phyloP scores from a whole-genome alignment of 768 basidiomycete genomes.

The Suillus paluster region DNA sequence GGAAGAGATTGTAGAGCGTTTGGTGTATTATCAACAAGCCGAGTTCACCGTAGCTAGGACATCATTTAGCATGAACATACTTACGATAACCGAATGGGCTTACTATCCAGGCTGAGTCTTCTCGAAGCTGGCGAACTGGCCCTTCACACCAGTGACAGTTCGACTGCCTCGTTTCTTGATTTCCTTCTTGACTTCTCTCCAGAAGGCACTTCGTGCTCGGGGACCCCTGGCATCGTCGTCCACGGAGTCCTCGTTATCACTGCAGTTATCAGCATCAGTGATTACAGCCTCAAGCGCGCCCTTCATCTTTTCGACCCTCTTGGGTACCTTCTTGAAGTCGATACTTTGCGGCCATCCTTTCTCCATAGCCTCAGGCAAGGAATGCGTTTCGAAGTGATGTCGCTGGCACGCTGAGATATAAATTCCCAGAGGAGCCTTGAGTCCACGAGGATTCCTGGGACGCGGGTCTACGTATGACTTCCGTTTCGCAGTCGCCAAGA shows the following conservation, averaged over 20 bases:
- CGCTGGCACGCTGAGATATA: slow-evolving; percentile 77
- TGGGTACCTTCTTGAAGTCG: slow-evolving; percentile 59
- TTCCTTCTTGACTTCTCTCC: slow-evolving; percentile 66
- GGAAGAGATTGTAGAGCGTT: slow-evolving; percentile 76
- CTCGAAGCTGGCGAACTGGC: slow-evolving; percentile 80
- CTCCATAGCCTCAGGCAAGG: slow-evolving; percentile 69
- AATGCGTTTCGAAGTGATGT: slow-evolving; percentile 75
- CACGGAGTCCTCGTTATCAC: slow-evolving; percentile 22
- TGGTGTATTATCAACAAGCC: slow-evolving; percentile 83
- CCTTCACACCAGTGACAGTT: slow-evolving; percentile 67
- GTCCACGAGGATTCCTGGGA: slow-evolving; percentile 68
- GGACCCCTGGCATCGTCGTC: slow-evolving; percentile 21
- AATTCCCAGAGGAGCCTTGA: slow-evolving; percentile 51
- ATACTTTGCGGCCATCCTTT: slow-evolving; percentile 81
- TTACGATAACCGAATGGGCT: slow-evolving; percentile 36
- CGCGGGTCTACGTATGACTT: slow-evolving; percentile 68
- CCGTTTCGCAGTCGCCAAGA: slow-evolving; percentile 54
- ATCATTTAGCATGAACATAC: background rate
- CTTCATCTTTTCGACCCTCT: slow-evolving; percentile 58
- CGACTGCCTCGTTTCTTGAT: slow-evolving; percentile 68
- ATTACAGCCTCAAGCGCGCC: slow-evolving; percentile 54
- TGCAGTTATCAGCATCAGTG: slow-evolving; percentile 41
- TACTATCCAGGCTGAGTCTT: slow-evolving; percentile 91
- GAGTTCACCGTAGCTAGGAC: slow-evolving; percentile 78
- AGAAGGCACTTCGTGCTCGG: slow-evolving; percentile 60